Percentiles rank a stretch among this genome's conserved stretches.
phyloP scores from a whole-genome alignment of 768 basidiomycete species.

The Xerocomellus dryophilus region DNA sequence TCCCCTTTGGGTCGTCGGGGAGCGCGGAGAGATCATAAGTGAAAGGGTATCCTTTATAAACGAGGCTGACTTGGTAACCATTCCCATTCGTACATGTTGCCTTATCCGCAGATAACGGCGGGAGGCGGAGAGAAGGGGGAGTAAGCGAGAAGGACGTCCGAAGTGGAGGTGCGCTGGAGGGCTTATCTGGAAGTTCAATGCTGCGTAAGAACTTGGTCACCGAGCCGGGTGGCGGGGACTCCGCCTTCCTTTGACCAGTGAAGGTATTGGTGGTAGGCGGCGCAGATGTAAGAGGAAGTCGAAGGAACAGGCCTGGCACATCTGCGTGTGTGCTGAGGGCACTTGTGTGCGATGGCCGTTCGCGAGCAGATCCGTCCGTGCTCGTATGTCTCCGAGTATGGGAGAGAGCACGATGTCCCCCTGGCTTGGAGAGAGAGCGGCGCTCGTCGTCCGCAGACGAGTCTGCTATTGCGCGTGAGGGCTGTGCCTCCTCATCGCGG shows the following conservation, averaged over 20 bases:
- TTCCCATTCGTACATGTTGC: background rate
- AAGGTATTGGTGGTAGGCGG: background rate
- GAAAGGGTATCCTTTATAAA: constrained; percentile 28
- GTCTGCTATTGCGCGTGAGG: background rate
- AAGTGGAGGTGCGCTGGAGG: constrained; percentile 5
- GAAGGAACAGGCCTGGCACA: constrained; percentile 10
- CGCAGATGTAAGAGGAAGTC: constrained; percentile 13
- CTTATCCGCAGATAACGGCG: constrained; percentile 11
- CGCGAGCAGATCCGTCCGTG: constrained; percentile 2
- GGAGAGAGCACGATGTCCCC: constrained; percentile 3
- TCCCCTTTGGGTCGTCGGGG: constrained; percentile 30
- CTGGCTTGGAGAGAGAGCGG: background rate
- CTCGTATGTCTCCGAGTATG: constrained; percentile 4
- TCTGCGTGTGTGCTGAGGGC: constrained; percentile 11
- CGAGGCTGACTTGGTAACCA: constrained; percentile 23
- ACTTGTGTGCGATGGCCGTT: constrained; percentile 4
- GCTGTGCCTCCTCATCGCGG: constrained; percentile 5
- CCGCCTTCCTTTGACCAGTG: background rate
- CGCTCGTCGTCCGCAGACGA: constrained; percentile 1
- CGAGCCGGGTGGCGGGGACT: constrained; percentile 12
- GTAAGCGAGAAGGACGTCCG: constrained; percentile 11
- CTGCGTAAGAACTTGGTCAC: constrained; percentile 27
- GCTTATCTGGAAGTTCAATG: constrained; percentile 23
- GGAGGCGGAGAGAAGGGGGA: constrained; percentile 12
- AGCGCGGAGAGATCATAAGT: constrained; percentile 28